These are phyloP conservation scores for Hymenoscyphus fraxineus DNA, from an alignment of 2,329 filamentous ascomycete species.

Conservation along the genomic window DNA sequence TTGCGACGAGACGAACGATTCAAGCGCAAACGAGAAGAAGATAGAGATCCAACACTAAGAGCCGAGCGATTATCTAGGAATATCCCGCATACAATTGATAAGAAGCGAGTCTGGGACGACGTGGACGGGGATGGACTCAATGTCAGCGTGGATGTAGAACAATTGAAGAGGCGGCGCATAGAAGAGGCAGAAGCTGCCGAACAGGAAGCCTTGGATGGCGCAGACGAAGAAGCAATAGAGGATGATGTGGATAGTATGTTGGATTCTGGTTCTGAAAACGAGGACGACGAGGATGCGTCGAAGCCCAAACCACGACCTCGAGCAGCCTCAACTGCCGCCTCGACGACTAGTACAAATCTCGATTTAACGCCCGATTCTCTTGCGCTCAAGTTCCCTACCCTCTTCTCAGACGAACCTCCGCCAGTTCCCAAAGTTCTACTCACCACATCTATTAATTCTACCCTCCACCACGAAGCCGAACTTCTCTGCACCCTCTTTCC, in stretches of 20 bases:
- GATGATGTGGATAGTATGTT: conserved; percentile 76
- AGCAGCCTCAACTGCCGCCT: conserved; percentile 43
- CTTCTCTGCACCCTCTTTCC: conserved; percentile 80
- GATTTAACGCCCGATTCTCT: conserved; percentile 60
- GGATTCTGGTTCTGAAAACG: conserved; percentile 48
- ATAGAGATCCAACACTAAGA: conserved; percentile 72
- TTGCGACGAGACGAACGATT: conserved; percentile 73
- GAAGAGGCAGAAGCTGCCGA: conserved; percentile 46
- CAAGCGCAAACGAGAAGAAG: conserved; percentile 77
- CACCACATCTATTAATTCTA: conserved; percentile 86
- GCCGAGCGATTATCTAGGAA: conserved; percentile 72
- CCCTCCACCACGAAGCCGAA: conserved; percentile 77
- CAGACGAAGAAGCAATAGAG: conserved; percentile 46
- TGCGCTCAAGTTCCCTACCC: conserved; percentile 57
- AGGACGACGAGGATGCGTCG: conserved; percentile 41
- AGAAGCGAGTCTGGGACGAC: conserved; percentile 88
- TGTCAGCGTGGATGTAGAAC: conserved; percentile 52
- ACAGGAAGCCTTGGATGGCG: conserved; percentile 40
- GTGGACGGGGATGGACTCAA: conserved; percentile 58
- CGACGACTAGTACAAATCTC: conserved; percentile 60
- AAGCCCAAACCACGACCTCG: conserved; percentile 37
- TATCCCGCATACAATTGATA: conserved; percentile 75
- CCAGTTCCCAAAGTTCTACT: conserved; percentile 79
- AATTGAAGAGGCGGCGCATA: conserved; percentile 54
- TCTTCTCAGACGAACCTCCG: conserved; percentile 57